Conservation (phyloP, 371 early-diverging fungal genomes). For the Fennellomyces sp. region DNA sequence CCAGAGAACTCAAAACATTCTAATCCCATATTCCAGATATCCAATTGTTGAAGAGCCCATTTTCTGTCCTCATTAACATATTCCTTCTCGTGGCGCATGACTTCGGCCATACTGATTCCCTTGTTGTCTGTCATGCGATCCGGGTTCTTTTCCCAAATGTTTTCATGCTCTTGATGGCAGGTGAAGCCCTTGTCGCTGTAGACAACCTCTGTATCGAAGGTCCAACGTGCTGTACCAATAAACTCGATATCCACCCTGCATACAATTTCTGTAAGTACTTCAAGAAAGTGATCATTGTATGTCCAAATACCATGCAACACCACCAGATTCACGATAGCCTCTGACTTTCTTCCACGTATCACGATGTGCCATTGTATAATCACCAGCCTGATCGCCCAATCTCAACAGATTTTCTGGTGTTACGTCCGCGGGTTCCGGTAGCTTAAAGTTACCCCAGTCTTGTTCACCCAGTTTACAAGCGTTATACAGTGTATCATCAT, state of each 20-base stretch:
- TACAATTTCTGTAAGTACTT: neutral
- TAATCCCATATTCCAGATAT: constrained; percentile 45
- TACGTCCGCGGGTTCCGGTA: constrained; percentile 24
- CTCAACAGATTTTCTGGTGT: constrained; percentile 29
- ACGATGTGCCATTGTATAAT: constrained; percentile 49
- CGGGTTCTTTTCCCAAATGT: constrained; percentile 39
- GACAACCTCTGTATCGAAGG: constrained; percentile 34
- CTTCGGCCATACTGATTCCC: constrained; percentile 25
- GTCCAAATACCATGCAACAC: constrained; percentile 51
- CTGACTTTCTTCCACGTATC: constrained; percentile 44
- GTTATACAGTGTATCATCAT: constrained; percentile 39
- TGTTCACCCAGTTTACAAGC: constrained; percentile 32
- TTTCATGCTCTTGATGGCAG: constrained; percentile 47
- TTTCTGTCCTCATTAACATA: constrained; percentile 36
- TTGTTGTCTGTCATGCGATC: constrained; percentile 31
- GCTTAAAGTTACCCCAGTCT: constrained; percentile 38
- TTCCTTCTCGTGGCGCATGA: constrained; percentile 22
- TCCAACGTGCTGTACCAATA: constrained; percentile 40
- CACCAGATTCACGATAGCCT: constrained; percentile 47
- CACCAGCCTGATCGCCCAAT: constrained; percentile 45
- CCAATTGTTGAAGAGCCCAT: constrained; percentile 40
- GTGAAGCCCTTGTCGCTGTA: constrained; percentile 35
- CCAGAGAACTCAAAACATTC: constrained; percentile 42
- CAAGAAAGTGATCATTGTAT: no score
- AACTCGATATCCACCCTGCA: constrained; percentile 48